Base-by-base conservation (phyloP, 768 basidiomycete genomes). In the Rhodotorula paludigena region DNA sequence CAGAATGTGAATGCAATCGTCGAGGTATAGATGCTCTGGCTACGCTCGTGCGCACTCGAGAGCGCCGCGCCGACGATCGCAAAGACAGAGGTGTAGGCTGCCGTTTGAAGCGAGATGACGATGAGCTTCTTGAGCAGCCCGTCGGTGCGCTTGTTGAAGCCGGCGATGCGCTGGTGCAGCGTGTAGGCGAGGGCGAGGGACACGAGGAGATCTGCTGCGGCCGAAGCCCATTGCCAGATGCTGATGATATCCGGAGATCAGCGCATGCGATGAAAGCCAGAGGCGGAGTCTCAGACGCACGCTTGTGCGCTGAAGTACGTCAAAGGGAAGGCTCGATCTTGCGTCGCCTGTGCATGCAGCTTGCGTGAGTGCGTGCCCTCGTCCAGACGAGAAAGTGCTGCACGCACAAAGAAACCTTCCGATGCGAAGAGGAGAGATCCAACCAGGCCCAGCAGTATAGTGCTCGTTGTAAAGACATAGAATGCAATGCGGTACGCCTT, bases 201-300 rank as follows among this genome's bases (percentile, higher is more conserved):
- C 35, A 68, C 56, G 51, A 57, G 57, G 16, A 39, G 8, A 36
- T 68, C 66, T 35, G 57, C 66, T 3, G 38, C 44, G 20, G 66
- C 66, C 18, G 20, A 39, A 0, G 51, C 23, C 61, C 61, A 68
- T 12, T 63, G 61, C 66, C 66, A 63, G 36, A 68, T 28, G 18
- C 52, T 53, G 33, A 4, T n/a, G n/a, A n/a, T 23, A 42, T 42
- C 41, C 41, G 41, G 41, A 20, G 41, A n/a, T n/a, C 41, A 20
- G 49, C 49, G 5, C 2, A 15, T 6, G n/a, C n/a, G 47, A n/a
- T 10, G 11, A 25, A 10, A 14, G 25, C n/a, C n/a, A 47, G 25
- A 23, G 44, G 21, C 18, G n/a, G 28, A 25, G 25, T 25, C 3
- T 14, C 12, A 10, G 52, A 36, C 32, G 35, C 23, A 53, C 35